phyloP scores from a whole-genome alignment of 2,329 filamentous ascomycete species.

The Xylariaceae sp. region DNA sequence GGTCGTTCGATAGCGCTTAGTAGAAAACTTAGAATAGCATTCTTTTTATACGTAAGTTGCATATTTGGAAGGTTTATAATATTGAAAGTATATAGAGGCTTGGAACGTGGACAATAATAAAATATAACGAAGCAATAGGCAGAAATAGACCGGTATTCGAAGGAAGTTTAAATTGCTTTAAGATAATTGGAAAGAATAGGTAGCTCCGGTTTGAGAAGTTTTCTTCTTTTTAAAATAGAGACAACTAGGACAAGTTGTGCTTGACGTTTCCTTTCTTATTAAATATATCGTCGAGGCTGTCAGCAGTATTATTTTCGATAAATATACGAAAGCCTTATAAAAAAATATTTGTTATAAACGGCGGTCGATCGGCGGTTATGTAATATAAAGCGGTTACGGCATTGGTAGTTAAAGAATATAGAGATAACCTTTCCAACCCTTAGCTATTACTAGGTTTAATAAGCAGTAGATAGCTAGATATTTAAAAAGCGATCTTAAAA shows the following conservation, averaged over 20 bases:
- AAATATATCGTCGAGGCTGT: constrained; percentile 41
- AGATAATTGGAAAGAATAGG: constrained; percentile 61
- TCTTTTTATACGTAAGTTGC: constrained; percentile 24
- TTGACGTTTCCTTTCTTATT: constrained; percentile 56
- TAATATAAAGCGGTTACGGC: constrained; percentile 14
- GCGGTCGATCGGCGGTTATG: constrained; percentile 21
- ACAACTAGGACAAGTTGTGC: constrained; percentile 62
- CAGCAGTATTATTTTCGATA: constrained; percentile 39
- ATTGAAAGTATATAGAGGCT: constrained; percentile 40
- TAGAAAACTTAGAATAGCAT: constrained; percentile 24
- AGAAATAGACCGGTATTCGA: constrained; percentile 60
- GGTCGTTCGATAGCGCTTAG: constrained; percentile 29
- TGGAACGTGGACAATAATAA: constrained; percentile 42
- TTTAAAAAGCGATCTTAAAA: constrained; percentile 44
- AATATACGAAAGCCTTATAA: constrained; percentile 44
- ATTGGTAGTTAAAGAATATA: constrained; percentile 28
- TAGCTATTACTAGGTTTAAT: constrained; percentile 48
- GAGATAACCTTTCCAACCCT: constrained; percentile 35
- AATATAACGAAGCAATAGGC: constrained; percentile 56
- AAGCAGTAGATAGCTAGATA: constrained; percentile 39
- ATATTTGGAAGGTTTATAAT: constrained; percentile 30
- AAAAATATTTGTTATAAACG: constrained; percentile 31
- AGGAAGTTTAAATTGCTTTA: constrained; percentile 59
- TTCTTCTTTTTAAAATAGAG: constrained; percentile 62
- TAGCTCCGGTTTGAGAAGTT: constrained; percentile 52